These are phyloP conservation scores for Xylariaceae sp. DNA, from an alignment of 2,329 filamentous ascomycete genomes.

Conservation along the genomic window DNA sequence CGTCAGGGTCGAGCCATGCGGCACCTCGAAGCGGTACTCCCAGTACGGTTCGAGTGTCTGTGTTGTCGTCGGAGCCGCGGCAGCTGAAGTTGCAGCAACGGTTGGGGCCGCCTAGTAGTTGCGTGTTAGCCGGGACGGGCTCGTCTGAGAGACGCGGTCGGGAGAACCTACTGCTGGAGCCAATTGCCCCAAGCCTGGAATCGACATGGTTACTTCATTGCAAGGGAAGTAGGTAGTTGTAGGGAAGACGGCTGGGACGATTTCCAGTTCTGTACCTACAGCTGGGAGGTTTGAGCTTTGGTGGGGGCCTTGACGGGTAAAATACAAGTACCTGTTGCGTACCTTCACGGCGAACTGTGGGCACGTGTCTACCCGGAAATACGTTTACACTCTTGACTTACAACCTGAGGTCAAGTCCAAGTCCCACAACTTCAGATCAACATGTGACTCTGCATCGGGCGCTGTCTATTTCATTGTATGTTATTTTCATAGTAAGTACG, in stretches of 20 bases:
- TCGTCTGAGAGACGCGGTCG: neutral
- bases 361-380: no score
- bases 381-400: no score
- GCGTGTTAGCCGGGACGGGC: neutral
- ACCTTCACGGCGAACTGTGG: no score
- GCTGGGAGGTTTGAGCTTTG: neutral
- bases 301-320: slow-evolving; percentile 1
- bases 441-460: no score
- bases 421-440: no score
- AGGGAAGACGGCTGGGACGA: neutral
- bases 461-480: no score
- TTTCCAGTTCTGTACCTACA: no score
- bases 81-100: slow-evolving; percentile 19
- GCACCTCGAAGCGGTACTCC: slow-evolving; percentile 76
- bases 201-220: slow-evolving; percentile 52
- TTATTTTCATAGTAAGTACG: no score
- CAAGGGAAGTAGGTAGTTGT: slow-evolving; percentile 1
- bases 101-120: slow-evolving; percentile 21
- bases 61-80: slow-evolving; percentile 40
- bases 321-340: neutral
- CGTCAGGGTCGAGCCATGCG: slow-evolving; percentile 40
- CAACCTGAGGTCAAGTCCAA: no score
- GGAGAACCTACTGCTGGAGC: slow-evolving; percentile 48
- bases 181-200: slow-evolving; percentile 67
- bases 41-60: slow-evolving; percentile 56